These are phyloP conservation scores for Barnettozyma vustinii DNA, from an alignment of 805 yeast species.

Conservation along the genomic window DNA sequence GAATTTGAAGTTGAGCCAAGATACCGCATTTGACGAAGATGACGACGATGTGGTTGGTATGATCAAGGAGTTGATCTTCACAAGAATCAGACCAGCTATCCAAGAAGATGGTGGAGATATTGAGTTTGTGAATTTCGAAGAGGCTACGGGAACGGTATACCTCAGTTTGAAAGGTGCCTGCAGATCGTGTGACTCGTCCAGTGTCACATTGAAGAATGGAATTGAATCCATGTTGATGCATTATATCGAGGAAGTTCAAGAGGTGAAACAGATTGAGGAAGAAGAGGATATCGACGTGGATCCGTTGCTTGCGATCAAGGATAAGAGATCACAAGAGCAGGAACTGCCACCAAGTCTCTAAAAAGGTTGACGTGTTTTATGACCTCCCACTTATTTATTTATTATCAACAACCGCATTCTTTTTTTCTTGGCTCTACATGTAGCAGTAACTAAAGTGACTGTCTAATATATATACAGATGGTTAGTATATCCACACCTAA, in stretches of 20 bases:
- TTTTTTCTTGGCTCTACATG: neutral
- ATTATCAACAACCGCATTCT: neutral
- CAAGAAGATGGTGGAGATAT: constrained; percentile 77
- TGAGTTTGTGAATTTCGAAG: constrained; percentile 59
- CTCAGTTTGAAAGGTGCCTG: constrained; percentile 65
- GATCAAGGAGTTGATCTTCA: constrained; percentile 64
- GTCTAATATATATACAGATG: neutral
- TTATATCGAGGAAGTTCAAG: constrained; percentile 61
- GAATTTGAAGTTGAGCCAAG: constrained; percentile 24
- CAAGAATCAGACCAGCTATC: constrained; percentile 67
- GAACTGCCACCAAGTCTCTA: constrained; percentile 18
- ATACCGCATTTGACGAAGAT: constrained; percentile 45
- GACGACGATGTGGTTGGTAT: constrained; percentile 63
- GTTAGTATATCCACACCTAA: neutral
- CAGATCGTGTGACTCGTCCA: constrained; percentile 63
- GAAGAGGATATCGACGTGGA: constrained; percentile 22
- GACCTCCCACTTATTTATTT: neutral
- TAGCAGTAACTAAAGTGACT: neutral
- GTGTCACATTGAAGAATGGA: constrained; percentile 62
- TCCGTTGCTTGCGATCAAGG: constrained; percentile 14
- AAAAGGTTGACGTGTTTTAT: neutral
- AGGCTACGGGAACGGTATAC: constrained; percentile 51
- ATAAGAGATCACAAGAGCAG: constrained; percentile 5
- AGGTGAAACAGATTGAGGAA: constrained; percentile 49
- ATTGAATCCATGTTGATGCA: constrained; percentile 67